Evolutionary conservation across 108 stramenopile genomes (phyloP), one percentile per base, ranked within the genome.

Genomic region (Poteriospumella lacustris): DNA sequence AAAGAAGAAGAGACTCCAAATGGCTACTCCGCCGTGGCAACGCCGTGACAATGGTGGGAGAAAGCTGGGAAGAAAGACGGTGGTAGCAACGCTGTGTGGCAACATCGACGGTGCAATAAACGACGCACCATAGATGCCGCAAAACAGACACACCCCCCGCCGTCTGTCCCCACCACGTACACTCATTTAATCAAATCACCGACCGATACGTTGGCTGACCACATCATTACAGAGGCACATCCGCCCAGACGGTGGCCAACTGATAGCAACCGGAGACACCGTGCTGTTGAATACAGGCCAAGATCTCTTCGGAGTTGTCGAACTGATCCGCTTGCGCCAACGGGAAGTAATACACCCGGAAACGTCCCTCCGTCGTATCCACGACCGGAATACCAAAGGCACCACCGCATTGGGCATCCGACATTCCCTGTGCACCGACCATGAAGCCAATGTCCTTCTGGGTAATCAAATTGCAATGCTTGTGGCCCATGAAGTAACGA

Each of bases 321-420:
- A 39, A 39, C 36, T 39, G 19, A 19, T 68, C 64, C 12, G 19
- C 36, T 15, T 68, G 64, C 19, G 52, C 52, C 15, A 56, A 19
- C 15, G 52, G 52, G 39, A 68, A 68, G 36, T 68, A 68, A 40
- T 68, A 68, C 28, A 68, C 64, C 24, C 24, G 12, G 64, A 68
- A 68, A 40, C 38, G 39, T 39, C 64, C 64, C 12, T 19, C 64
- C 19, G 64, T 68, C 15, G 64, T 68, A 40, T 68, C 64, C 19
- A 68, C 64, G 24, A 68, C 36, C 15, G 64, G 64, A 68, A 68
- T 68, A 39, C 64, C 64, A 68, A 68, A 68, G 39, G 12, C 36
- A 40, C 64, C 64, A 39, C 64, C 64, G 24, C 64, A 68, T 19
- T 15, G 15, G 15, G 52, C 52, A 56, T 3, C 68, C 1, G 68